Conservation (phyloP, 352 stramenopile genomes). For the Globisporangium uncinulatum region DNA sequence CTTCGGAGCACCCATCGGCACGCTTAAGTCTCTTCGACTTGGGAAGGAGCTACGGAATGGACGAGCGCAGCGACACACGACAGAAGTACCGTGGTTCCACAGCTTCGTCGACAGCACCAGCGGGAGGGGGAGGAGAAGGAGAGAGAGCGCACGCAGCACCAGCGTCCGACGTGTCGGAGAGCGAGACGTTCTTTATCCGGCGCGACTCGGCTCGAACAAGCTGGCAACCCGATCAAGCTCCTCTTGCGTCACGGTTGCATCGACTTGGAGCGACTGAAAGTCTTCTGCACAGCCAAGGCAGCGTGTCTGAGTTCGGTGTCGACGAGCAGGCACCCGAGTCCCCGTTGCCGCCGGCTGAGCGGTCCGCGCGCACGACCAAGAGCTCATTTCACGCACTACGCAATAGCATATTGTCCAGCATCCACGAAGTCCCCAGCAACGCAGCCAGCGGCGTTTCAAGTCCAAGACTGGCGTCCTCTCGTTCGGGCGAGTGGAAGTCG, state of each 20-base stretch:
- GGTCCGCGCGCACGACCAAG: not conserved
- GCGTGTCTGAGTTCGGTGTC: not conserved
- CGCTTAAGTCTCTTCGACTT: constrained; percentile 39
- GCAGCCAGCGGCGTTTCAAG: not conserved
- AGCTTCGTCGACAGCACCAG: not conserved
- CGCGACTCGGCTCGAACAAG: constrained; percentile 13
- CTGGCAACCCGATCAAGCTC: not conserved
- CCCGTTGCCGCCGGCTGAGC: not conserved
- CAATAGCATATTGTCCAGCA: constrained; percentile 15
- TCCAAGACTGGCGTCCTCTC: not conserved
- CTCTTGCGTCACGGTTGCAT: no score
- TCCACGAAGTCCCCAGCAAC: constrained; percentile 4
- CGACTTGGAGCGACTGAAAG: not conserved
- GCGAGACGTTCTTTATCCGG: constrained; percentile 17
- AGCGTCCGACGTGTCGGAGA: constrained; percentile 8
- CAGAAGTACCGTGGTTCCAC: no score
- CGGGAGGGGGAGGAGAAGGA: not conserved
- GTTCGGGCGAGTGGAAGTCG: constrained; percentile 24
- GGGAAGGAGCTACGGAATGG: constrained; percentile 24
- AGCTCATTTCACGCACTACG: constrained; percentile 11
- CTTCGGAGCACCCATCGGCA: constrained; percentile 15
- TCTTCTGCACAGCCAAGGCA: constrained; percentile 4
- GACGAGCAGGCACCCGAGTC: not conserved
- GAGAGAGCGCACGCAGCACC: not conserved
- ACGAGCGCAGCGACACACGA: not conserved